Conservation (phyloP, 306 rosid genomes). For the Pyrus bretschneideri region DNA sequence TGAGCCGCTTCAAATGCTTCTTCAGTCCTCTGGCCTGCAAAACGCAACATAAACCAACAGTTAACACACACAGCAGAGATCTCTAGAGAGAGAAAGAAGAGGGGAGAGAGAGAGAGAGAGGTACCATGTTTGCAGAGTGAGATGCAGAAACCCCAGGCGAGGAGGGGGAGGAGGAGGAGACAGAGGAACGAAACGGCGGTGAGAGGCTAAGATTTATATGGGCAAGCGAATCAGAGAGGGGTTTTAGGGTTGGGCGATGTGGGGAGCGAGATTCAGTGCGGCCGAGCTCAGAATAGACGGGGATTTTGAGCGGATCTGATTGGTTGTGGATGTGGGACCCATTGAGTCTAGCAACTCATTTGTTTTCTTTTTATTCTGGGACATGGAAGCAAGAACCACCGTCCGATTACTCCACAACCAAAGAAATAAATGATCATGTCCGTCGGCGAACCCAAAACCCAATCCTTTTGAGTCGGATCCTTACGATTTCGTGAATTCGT, state of each 20-base stretch:
- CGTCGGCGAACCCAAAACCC: conserved; percentile 12
- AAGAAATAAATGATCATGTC: neutral
- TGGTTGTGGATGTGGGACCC: neutral
- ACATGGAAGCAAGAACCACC: neutral
- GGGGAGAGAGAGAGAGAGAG: neutral
- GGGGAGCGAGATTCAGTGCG: neutral
- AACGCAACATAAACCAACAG: neutral
- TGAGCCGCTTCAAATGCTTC: conserved; percentile 71
- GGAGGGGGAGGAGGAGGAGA: neutral
- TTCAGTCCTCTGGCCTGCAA: conserved; percentile 76
- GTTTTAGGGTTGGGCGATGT: conserved; percentile 9
- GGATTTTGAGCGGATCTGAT: neutral
- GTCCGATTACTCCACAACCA: neutral
- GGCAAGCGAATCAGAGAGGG: neutral
- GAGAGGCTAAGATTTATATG: conserved; percentile 6
- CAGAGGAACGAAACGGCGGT: conserved; percentile 9
- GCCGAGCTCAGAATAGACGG: neutral
- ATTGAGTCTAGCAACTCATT: neutral
- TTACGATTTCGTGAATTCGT: no score
- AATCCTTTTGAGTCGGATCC: neutral
- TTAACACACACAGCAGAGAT: neutral
- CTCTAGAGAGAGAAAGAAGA: neutral
- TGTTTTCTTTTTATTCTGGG: neutral
- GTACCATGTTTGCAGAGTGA: conserved; percentile 11
- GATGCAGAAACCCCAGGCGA: conserved; percentile 1